Evolutionary conservation across 805 yeast genomes (phyloP), one percentile per base, ranked within the genome.

Genomic region (Suhomyces tanzawaensis): DNA sequence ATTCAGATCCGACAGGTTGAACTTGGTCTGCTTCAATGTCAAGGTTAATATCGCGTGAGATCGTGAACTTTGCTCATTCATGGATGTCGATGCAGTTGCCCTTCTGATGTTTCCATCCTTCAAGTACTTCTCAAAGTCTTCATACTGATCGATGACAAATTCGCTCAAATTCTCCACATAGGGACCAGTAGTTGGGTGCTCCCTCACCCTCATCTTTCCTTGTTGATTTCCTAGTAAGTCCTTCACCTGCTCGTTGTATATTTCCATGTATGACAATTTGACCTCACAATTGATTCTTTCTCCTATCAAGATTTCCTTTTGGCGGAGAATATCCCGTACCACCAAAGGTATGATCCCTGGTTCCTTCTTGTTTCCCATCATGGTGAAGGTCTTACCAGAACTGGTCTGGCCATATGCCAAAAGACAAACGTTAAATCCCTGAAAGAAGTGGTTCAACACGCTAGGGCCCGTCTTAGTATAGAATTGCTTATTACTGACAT

Each of bases 21-120:
- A 74, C 31, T 61, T 60, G 14, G 79, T 80, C 49, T 84, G 91
- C 41, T 74, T 70, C 34, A 86, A 64, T 3, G 68, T 62, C 14
- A 86, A 55, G 0, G 87, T 81, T 41, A 85, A 72, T 1, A 86
- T 84, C 0, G 95, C 91, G 53, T 86, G 95, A 0, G 93, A 84
- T 44, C 95, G 67, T 1, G 90, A 82, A 26, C 90, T 82, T 15
- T 70, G 65, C 34, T 78, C 81, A 58, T 86, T 86, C 82, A 82
- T 77, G 31, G 73, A 71, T 0, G 95, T 86, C 2, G 84, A 60
- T 0, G 90, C 95, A 0, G 87, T 81, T 1, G 84, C 76, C 37
- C 95, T 65, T 43, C 66, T 62, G 11, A 45, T 48, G 41, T 76
- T 76, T 0, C 95, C 95, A 26, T 55, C 49, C 1, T 47, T 51